phyloP scores from a whole-genome alignment of 257 asterid genomes.

The Nicotiana paniculata region DNA sequence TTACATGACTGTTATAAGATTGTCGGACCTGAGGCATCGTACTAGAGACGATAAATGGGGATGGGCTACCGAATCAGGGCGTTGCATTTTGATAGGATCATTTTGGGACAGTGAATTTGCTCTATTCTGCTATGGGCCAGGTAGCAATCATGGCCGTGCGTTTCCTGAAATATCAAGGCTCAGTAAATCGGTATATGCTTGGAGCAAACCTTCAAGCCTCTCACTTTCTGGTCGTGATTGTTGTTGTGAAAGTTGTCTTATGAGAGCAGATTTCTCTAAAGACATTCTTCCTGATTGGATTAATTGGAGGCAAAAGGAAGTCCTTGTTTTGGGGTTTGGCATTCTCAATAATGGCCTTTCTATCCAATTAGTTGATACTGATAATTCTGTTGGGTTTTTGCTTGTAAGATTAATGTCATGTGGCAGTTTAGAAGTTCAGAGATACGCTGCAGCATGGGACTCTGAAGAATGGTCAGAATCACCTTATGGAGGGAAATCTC shows the following conservation, averaged over 20 bases:
- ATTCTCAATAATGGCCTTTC: slow-evolving; percentile 35
- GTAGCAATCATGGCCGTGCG: slow-evolving; percentile 15
- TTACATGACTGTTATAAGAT: slow-evolving; percentile 35
- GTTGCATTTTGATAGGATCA: slow-evolving; percentile 74
- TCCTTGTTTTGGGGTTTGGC: slow-evolving; percentile 56
- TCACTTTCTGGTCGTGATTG: slow-evolving; percentile 45
- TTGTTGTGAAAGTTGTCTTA: slow-evolving; percentile 51
- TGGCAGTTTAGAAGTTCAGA: slow-evolving; percentile 71
- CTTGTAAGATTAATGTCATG: slow-evolving; percentile 57
- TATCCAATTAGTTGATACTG: slow-evolving; percentile 23
- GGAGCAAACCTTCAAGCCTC: slow-evolving; percentile 54
- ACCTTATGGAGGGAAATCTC: slow-evolving; percentile 33
- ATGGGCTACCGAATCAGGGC: slow-evolving; percentile 66
- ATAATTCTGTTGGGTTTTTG: slow-evolving; percentile 43
- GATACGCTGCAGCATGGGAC: slow-evolving; percentile 47
- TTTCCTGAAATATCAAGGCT: slow-evolving; percentile 34
- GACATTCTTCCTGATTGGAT: slow-evolving; percentile 57
- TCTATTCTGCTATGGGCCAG: slow-evolving; percentile 65
- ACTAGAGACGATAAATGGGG: slow-evolving; percentile 30
- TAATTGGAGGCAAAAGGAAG: slow-evolving; percentile 79
- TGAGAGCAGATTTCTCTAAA: slow-evolving; percentile 41
- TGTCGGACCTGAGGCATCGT: slow-evolving; percentile 56
- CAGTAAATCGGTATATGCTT: slow-evolving; percentile 39
- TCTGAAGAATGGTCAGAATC: slow-evolving; percentile 17
- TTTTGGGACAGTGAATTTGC: slow-evolving; percentile 65